Conservation (phyloP, 78 protist genomes). For the Thecamonas trahens region DNA sequence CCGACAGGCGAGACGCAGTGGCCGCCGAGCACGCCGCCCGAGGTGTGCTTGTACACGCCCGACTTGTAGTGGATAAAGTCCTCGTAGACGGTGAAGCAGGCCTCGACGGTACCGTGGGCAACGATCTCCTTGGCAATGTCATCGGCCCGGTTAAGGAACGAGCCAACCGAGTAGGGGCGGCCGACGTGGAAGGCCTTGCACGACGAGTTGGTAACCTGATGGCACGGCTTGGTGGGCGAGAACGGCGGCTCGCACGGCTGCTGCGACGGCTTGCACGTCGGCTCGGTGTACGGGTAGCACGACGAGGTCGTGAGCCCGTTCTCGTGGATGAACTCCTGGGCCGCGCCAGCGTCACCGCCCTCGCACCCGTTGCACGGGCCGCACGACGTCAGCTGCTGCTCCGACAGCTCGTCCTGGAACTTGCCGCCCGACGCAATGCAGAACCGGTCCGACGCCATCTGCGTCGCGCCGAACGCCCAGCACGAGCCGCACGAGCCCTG, state of each 20-base stretch:
- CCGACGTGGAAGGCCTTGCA: not conserved
- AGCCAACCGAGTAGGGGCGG: conserved; percentile 1
- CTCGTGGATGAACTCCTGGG: conserved; percentile 4
- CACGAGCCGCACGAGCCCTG: conserved; percentile 42
- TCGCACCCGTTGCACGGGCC: conserved; percentile 18
- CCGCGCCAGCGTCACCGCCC: too few species aligned
- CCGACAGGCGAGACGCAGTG: conserved; percentile 65
- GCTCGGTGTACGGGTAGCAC: conserved; percentile 33
- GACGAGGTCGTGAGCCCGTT: not conserved
- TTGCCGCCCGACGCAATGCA: conserved; percentile 19
- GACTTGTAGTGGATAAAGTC: conserved; percentile 54
- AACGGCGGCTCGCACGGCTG: conserved; percentile 36
- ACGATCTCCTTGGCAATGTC: conserved; percentile 24
- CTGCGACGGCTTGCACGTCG: conserved; percentile 46
- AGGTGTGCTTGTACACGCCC: conserved; percentile 44
- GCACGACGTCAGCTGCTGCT: too few species aligned
- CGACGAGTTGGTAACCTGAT: conserved; percentile 10
- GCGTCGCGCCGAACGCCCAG: conserved; percentile 24
- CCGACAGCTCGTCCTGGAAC: too few species aligned
- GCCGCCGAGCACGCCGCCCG: conserved; percentile 43
- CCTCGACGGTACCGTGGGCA: conserved; percentile 49
- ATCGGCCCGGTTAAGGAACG: not conserved
- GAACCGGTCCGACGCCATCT: conserved; percentile 13
- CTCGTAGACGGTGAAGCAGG: conserved; percentile 38
- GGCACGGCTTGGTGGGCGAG: conserved; percentile 12